Base-by-base conservation (phyloP, 768 basidiomycete genomes). In the Tephrocybe sp. region DNA sequence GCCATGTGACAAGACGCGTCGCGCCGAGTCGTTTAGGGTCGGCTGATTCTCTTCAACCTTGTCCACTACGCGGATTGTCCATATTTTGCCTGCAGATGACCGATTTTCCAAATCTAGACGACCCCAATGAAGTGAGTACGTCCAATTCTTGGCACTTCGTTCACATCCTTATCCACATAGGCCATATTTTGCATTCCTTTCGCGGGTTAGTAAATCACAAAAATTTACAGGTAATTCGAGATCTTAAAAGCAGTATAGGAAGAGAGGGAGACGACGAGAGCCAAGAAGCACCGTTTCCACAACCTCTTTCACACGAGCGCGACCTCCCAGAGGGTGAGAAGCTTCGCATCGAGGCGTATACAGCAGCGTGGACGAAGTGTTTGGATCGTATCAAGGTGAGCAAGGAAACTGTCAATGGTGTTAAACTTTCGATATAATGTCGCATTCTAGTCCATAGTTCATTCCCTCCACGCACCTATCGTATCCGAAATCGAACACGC, bases 311-410 rank as follows among this genome's bases (percentile, higher is more conserved):
- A 16, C 12, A 18, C 16, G 48, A 54, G 9, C 46, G 47, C 13
- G 58, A 61, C 48, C 44, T 61, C 8, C 50, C 37, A 11, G 50
- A 48, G 16, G 58, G 58, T 19, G 54, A 57, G 12, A 32, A 53
- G 24, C 40, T 78, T 34, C 74, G 82, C 21, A 66, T 84, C 41
- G 58, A 71, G 39, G 79, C 78, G 5, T 89, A 87, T 61, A 75
- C 61, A 42, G 59, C 56, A 1, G 79, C 80, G 1, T 89, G 86
- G 86, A 67, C 55, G 46, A 81, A 74, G 51, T 87, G 85, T 60
- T 64, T 86, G 24, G 60, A 68, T 8, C 75, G 78, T 15, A 66
- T 86, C 16, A 79, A 82, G 68, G 84, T 86, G 53, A 16, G 73
- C 43, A 8, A n/a, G 9, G 30, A 5, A 15, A 4, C 32, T 19